Percentiles rank a stretch among this genome's conserved stretches.
Conservation (phyloP, 108 stramenopile species). For the Phaeodactylum tricornutum region DNA sequence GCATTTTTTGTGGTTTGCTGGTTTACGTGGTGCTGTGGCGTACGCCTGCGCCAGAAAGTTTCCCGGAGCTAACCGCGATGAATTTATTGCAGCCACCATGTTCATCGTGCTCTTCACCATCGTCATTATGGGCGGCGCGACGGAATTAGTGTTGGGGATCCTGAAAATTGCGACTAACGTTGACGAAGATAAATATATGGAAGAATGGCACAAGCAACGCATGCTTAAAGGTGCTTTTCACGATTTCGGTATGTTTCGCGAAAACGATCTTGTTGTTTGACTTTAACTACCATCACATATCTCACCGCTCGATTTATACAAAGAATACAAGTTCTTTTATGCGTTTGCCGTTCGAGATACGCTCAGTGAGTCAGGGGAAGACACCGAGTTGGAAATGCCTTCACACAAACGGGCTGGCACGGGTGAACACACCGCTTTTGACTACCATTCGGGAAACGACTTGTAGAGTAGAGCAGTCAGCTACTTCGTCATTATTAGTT, state of each 20-base stretch:
- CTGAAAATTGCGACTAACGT: slow-evolving; percentile 35
- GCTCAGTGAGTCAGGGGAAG: no score
- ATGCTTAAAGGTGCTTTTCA: slow-evolving; percentile 21
- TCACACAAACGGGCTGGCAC: no score
- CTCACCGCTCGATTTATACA: no score
- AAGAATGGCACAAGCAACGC: slow-evolving; percentile 19
- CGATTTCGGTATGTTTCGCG: slow-evolving; percentile 24
- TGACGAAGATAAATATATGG: slow-evolving; percentile 46
- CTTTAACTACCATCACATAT: no score
- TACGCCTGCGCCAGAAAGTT: slow-evolving; percentile 57
- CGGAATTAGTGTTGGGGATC: slow-evolving; percentile 22
- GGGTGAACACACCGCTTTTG: no score
- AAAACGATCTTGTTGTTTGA: no score
- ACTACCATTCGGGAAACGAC: no score
- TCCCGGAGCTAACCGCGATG: slow-evolving; percentile 32
- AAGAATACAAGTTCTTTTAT: no score
- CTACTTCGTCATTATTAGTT: no score
- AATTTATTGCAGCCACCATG: slow-evolving; percentile 41
- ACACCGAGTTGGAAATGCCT: no score
- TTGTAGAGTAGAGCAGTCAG: no score
- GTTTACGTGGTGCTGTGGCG: slow-evolving; percentile 66
- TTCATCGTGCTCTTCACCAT: slow-evolving; percentile 45
- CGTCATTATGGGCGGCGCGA: slow-evolving; percentile 40
- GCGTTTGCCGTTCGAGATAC: no score
- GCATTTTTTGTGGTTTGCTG: slow-evolving; percentile 70